Evolutionary conservation across 108 stramenopile species (phyloP).

Genomic region (Cyclotella choctawhatcheeana): DNA sequence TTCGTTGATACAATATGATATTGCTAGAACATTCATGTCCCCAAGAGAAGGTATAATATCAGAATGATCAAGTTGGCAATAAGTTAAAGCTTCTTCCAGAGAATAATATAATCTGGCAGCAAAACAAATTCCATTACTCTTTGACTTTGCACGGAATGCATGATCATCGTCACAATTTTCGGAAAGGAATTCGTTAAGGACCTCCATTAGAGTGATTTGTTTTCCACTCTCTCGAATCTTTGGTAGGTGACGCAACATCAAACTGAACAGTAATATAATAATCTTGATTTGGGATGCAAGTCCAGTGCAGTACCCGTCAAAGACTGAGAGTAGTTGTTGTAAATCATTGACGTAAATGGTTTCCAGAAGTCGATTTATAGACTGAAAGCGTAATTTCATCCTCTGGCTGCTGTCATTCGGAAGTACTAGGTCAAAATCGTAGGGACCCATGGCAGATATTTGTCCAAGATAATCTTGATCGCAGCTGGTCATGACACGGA

Average conservation of each 20-base stretch:
- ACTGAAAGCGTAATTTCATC: slow-evolving; percentile 10
- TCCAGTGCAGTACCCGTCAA: slow-evolving; percentile 44
- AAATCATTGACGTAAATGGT: not conserved
- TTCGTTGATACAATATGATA: slow-evolving; percentile 64
- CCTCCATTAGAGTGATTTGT: not conserved
- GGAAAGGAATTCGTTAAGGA: not conserved
- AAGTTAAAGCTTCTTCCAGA: slow-evolving; percentile 47
- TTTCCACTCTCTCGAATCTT: not conserved
- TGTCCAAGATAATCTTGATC: slow-evolving; percentile 13
- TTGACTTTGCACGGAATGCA: not conserved
- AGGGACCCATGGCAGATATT: slow-evolving; percentile 1
- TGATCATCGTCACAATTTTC: not conserved
- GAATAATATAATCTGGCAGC: slow-evolving; percentile 23
- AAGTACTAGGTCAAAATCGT: not conserved
- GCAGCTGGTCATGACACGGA: slow-evolving; percentile 24
- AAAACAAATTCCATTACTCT: too few species aligned
- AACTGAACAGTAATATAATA: slow-evolving; percentile 6
- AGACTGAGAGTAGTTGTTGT: slow-evolving; percentile 2
- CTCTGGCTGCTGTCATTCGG: not conserved
- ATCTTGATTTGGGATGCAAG: slow-evolving; percentile 39
- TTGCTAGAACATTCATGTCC: slow-evolving; percentile 61
- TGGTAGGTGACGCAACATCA: not conserved
- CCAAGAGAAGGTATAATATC: slow-evolving; percentile 15
- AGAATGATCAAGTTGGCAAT: slow-evolving; percentile 19
- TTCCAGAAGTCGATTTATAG: slow-evolving; percentile 38